phyloP scores from a whole-genome alignment of 2,329 filamentous ascomycete genomes.

The Fusarium sp. region DNA sequence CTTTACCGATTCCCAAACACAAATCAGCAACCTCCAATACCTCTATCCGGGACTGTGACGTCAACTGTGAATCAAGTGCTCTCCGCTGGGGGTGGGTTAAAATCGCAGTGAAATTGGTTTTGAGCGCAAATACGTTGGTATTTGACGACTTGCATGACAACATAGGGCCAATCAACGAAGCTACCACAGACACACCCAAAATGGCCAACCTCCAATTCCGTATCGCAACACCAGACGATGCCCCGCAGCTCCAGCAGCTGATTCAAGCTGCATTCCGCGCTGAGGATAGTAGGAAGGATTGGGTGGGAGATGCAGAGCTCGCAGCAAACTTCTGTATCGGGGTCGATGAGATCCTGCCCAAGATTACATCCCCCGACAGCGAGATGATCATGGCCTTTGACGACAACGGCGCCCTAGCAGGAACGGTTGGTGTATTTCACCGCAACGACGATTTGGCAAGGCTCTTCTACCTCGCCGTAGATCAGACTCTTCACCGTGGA shows the following conservation, averaged over 20 bases:
- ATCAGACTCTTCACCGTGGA: conserved; percentile 44
- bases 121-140: too few species aligned
- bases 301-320: conserved; percentile 59
- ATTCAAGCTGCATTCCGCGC: conserved; percentile 56
- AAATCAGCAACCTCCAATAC: conserved; percentile 45
- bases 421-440: conserved; percentile 45
- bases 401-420: conserved; percentile 37
- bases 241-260: conserved; percentile 49
- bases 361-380: conserved; percentile 47
- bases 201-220: conserved; percentile 51
- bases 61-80: background rate
- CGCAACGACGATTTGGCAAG: conserved; percentile 43
- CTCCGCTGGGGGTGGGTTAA: background rate
- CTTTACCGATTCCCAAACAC: background rate
- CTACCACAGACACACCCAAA: background rate
- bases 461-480: conserved; percentile 52
- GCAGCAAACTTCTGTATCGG: conserved; percentile 77
- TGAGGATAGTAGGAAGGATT: conserved; percentile 49
- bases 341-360: conserved; percentile 73
- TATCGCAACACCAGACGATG: conserved; percentile 52
- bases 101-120: background rate
- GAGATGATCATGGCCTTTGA: conserved; percentile 47
- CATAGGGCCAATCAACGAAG: too few species aligned
- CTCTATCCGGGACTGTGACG: conserved; percentile 17
- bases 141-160: too few species aligned